phyloP scores from a whole-genome alignment of 2,329 filamentous ascomycete genomes.

The Penicillium rolfsii region DNA sequence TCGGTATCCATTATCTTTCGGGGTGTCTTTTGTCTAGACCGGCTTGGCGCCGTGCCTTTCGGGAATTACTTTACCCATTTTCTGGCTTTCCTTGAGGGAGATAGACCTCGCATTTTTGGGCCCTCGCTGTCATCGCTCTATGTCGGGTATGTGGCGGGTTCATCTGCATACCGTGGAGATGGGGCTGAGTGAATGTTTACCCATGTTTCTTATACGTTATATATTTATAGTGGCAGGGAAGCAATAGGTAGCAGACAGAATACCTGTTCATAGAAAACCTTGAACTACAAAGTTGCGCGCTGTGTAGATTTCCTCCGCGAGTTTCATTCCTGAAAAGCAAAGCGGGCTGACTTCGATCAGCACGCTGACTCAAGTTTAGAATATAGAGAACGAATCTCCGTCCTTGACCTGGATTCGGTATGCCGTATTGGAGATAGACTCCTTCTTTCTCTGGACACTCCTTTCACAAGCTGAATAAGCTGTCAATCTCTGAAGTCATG shows the following conservation, averaged over 20 bases:
- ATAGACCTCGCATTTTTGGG: neutral
- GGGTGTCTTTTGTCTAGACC: conserved; percentile 3
- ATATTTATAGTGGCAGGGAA: neutral
- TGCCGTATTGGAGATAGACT: neutral
- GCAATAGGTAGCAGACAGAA: neutral
- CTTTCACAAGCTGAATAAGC: neutral
- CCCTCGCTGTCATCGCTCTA: neutral
- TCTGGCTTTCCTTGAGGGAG: neutral
- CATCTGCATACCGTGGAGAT: conserved; percentile 8
- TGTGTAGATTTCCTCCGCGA: neutral
- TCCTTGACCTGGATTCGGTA: conserved; percentile 4
- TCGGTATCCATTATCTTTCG: neutral
- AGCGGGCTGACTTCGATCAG: neutral
- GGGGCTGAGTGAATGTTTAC: neutral
- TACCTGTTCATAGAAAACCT: neutral
- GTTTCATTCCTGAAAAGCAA: neutral
- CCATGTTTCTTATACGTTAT: neutral
- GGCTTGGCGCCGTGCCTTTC: conserved; percentile 1
- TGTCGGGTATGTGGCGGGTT: conserved; percentile 6
- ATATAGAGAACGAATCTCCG: conserved; percentile 11
- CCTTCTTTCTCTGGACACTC: neutral
- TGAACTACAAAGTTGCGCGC: neutral
- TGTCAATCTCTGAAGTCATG: conserved; percentile 16
- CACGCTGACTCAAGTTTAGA: conserved; percentile 11
- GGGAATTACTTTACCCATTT: neutral